Conservation (phyloP, 2,329 filamentous ascomycete species). For the Alternaria incomplexa region DNA sequence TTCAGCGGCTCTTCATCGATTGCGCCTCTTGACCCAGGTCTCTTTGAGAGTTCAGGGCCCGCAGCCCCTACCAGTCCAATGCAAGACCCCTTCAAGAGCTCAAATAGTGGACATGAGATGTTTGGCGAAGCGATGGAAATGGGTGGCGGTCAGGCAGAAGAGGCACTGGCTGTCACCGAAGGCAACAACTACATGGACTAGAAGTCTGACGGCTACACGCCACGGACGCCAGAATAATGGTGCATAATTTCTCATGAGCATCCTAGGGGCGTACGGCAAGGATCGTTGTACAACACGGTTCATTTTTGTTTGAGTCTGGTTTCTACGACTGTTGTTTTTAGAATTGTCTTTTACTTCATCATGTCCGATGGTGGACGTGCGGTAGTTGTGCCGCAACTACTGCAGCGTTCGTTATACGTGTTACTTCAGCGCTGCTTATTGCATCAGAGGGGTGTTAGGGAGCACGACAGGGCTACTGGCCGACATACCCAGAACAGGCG, state of each 20-base stretch:
- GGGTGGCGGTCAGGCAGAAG: conserved; percentile 46
- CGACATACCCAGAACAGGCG: conserved; percentile 30
- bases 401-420: neutral
- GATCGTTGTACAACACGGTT: conserved; percentile 7
- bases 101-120: conserved; percentile 44
- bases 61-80: conserved; percentile 42
- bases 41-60: conserved; percentile 42
- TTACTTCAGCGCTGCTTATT: conserved; percentile 3
- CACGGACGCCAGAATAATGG: neutral
- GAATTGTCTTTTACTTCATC: conserved; percentile 16
- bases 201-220: conserved; percentile 7
- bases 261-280: conserved; percentile 18
- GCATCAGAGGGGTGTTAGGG: conserved; percentile 23
- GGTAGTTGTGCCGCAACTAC: neutral
- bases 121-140: conserved; percentile 46
- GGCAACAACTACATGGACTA: conserved; percentile 43
- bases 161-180: conserved; percentile 46
- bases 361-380: neutral
- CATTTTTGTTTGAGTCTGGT: neutral
- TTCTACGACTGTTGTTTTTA: conserved; percentile 8
- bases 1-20: conserved; percentile 38
- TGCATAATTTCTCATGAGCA: conserved; percentile 13
- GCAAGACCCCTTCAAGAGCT: conserved; percentile 47
- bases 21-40: conserved; percentile 44
- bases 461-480: conserved; percentile 5